Evolutionary conservation across 2,329 filamentous ascomycete genomes (phyloP).

Genomic region (Dactylellina sp.): DNA sequence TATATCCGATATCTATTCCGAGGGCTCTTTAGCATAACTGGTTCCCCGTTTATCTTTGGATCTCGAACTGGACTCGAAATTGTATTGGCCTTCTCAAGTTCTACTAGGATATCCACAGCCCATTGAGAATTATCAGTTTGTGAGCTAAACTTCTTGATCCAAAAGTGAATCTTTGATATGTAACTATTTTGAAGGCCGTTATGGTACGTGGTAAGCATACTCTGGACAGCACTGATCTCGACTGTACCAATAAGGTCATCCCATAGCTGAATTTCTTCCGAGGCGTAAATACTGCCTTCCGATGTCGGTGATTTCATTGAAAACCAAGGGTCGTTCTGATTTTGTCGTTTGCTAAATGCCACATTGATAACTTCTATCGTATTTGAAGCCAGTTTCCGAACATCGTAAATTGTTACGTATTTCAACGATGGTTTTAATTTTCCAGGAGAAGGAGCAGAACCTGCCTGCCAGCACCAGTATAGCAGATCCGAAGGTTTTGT

Average conservation of each 20-base stretch:
- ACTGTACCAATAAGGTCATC: constrained; percentile 9
- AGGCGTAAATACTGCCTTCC: not conserved
- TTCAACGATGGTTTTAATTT: not conserved
- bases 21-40: not conserved
- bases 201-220: constrained; percentile 6
- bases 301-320: not conserved
- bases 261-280: constrained; percentile 6
- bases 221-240: constrained; percentile 2
- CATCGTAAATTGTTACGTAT: constrained; percentile 8
- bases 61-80: not conserved
- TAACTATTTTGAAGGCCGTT: not conserved
- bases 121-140: not conserved
- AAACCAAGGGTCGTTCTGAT: not conserved
- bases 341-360: not conserved
- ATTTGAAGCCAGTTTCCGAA: not conserved
- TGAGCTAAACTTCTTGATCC: not conserved
- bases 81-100: not conserved
- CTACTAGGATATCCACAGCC: not conserved
- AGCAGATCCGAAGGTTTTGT: constrained; percentile 1
- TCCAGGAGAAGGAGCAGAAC: not conserved
- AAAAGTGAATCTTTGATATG: constrained; percentile 15
- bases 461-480: constrained; percentile 24
- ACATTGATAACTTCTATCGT: not conserved
- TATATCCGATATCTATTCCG: not conserved
- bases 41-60: not conserved